Base-by-base conservation (phyloP, 108 stramenopile genomes). In the Conticribra weissflogii region DNA sequence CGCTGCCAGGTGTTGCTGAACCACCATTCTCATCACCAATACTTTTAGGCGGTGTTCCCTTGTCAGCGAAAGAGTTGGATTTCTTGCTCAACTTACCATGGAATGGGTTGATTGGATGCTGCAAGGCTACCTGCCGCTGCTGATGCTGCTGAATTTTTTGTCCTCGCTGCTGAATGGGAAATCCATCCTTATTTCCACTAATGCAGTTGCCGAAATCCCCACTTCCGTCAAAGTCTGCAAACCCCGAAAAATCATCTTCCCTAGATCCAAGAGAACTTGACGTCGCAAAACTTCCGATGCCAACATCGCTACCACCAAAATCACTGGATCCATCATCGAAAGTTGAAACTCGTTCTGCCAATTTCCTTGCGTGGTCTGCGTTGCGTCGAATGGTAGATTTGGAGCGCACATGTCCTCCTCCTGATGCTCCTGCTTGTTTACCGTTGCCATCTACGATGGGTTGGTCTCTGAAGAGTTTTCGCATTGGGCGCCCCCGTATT, bases 111-210 rank as follows among this genome's bases (percentile, higher is more conserved):
- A 28, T 28, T 57, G 50, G 18, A 32, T 5, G 32, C 31, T n/a
- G 15, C n/a, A 54, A 15, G 22, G 53, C 7, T 44, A 48, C 50
- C 32, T 59, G 56, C 36, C 50, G 72, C 47, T 45, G 47, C 50
- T 64, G 72, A 14, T 65, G 50, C 32, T 52, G 63, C 31, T 21
- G 47, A 28, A 3, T 7, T 5, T 63, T 15, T 5, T 48, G 23
- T 30, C 5, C 25, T 27, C 27, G 62, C 8, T 24, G 62, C 16
- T 63, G 62, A 23, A 14, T 30, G 19, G 27, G 19, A 19, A 49
- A 28, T 25, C 41, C 12, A 24, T 16, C 30, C 27, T 9, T 58
- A 18, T 32, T 17, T 45, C 36, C 9, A 41, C 66, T 21, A 31
- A 0, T 56, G 19, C 16, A 32, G 33, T 28, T 31, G 54, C 54